Conservation (phyloP, 208 protist species). For the Acanthamoeba royreba region DNA sequence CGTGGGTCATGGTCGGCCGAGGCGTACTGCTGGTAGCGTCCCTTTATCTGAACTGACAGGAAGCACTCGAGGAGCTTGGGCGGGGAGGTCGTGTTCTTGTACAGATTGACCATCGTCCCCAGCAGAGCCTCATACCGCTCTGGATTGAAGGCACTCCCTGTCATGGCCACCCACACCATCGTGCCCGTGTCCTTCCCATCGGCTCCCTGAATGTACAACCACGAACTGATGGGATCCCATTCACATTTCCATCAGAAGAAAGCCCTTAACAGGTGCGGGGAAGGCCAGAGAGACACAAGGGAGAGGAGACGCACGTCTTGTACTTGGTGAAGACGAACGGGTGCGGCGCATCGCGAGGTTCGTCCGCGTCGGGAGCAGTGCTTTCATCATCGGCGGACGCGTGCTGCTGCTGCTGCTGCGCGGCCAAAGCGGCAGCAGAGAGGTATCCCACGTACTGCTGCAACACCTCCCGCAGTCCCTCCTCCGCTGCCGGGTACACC, state of each 20-base stretch:
- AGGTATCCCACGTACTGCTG: background rate
- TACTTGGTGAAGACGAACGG: constrained; percentile 4
- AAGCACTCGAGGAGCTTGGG: background rate
- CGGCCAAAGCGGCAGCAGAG: background rate
- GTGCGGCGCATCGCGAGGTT: too few relatives aligned
- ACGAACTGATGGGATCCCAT: background rate
- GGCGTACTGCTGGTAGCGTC: background rate
- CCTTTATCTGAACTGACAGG: background rate
- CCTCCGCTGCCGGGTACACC: background rate
- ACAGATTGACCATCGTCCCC: background rate
- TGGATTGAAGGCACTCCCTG: background rate
- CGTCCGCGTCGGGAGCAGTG: too few relatives aligned
- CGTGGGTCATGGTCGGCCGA: background rate
- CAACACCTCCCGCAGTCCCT: background rate
- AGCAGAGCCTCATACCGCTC: background rate
- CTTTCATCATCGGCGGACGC: background rate
- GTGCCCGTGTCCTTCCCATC: background rate
- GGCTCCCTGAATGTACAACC: background rate
- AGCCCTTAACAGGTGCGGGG: background rate
- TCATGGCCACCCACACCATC: background rate
- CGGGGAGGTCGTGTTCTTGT: background rate
- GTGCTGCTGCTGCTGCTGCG: background rate
- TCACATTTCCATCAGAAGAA: background rate
- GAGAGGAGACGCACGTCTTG: background rate
- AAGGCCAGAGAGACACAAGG: background rate